Base-by-base conservation (phyloP, 768 basidiomycete species). In the Podaxis carcinomalis region DNA sequence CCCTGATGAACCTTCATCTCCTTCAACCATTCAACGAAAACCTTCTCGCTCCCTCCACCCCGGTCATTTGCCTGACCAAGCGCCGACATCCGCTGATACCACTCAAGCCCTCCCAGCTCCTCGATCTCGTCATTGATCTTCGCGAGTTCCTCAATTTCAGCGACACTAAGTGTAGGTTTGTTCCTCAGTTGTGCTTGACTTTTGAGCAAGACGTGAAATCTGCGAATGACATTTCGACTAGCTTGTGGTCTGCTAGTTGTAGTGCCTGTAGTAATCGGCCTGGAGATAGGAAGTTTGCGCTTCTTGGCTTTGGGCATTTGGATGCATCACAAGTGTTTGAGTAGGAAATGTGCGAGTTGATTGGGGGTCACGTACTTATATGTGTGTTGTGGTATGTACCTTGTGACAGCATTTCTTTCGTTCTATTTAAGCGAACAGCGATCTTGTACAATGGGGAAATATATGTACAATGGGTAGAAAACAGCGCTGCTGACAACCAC, bases 11-110 rank as follows among this genome's bases (percentile, higher is more conserved):
- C 42, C 19, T 75, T 73, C 61, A 84, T 68, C 35, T 85, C 84
- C 62, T 82, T 82, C 63, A 97, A 72, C 92, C 93, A 97, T 40
- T 67, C 68, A 46, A 96, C 81, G 23, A 95, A 73, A 2, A 94
- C 76, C 68, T 85, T 90, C 68, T 95, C 90, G 67, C 89, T 93
- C 5, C 94, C 95, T 3, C 95, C 95, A 7, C 95, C 95, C 56
- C 95, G 78, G 62, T 93, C 90, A 6, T 74, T 78, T 2, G 85
- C 82, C 69, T 97, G 95, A 1, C 95, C 95, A 14, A 90, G 78
- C 57, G 75, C 81, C 35, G 93, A 95, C 82, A 94, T 92, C 40
- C 77, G 80, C 70, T 97, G 94, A 70, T 97, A 97, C 25, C 76
- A 77, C 57, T 86, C 84, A 39, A 97, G 68, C 1, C 93, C 94